Base-by-base conservation (phyloP, 1,139 yeast species). In the Magnusiomyces tetraspermus region DNA sequence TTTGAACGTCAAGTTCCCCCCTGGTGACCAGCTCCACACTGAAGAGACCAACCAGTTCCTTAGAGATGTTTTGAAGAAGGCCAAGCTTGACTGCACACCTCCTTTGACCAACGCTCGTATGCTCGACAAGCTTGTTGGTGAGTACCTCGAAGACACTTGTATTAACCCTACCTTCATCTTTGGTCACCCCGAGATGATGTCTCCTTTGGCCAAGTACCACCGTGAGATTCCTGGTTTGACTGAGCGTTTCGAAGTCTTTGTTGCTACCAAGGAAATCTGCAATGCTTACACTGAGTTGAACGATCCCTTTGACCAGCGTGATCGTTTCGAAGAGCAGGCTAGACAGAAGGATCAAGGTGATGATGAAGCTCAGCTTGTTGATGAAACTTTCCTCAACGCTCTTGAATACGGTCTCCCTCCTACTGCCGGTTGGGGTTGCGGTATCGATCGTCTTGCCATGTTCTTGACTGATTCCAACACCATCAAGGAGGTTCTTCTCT, bases 381-480 rank as follows among this genome's bases (percentile, higher is more conserved):
- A 92, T 70, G 98, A 92, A 75, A 84, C 88, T 58, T 92, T 92
- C 89, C 85, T 95, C 76, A 87, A 90, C 66, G 97, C 98, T 60
- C 80, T 92, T 68, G 98, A 92, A 76, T 92, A 88, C 72, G 98
- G 98, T 72, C 79, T 92, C 67, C 98, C 98, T 58, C 98, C 98
- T 66, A 92, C 98, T 65, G 98, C 95, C 71, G 98, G 98, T 64
- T 92, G 97, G 97, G 98, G 98, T 66, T 85, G 96, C 76, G 98
- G 98, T 80, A 89, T 92, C 64, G 98, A 92, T 74, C 87, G 98
- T 78, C 71, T 92, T 67, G 92, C 96, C 68, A 92, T 92, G 98
- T 90, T 92, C 77, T 80, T 92, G 76, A 92, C 97, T 59, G 82
- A 92, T 73, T 87, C 97, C 57, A 86, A 88, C 76, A 88, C 97